Percentiles rank a stretch among this genome's conserved stretches.
phyloP scores from a whole-genome alignment of 768 basidiomycete genomes.

The Naganishia vaughanmartiniae region DNA sequence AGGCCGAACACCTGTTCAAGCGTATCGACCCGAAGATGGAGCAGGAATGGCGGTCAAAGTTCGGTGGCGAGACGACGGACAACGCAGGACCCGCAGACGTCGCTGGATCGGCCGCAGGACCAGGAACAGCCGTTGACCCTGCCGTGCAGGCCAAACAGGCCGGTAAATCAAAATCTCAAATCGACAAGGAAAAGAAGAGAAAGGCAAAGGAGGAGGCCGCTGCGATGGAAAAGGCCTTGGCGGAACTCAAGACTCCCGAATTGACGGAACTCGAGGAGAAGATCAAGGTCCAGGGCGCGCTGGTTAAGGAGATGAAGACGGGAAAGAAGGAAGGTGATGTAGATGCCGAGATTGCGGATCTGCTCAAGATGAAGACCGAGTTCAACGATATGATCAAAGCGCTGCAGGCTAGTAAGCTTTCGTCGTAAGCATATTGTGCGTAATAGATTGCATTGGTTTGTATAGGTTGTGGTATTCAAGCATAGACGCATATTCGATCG shows the following conservation, averaged over 20 bases:
- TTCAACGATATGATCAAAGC: conserved; percentile 34
- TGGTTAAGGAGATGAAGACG: conserved; percentile 66
- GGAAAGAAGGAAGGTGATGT: conserved; percentile 53
- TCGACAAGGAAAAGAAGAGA: conserved; percentile 55
- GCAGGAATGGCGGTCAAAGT: conserved; percentile 73
- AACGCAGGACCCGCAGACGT: conserved; percentile 52
- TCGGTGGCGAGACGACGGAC: conserved; percentile 62
- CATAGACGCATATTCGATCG: neutral
- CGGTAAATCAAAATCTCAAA: conserved; percentile 54
- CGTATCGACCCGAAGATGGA: conserved; percentile 88
- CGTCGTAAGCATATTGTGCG: neutral
- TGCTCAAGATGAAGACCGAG: conserved; percentile 48
- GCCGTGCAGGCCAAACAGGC: conserved; percentile 45
- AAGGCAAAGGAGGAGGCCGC: conserved; percentile 56
- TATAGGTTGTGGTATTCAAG: neutral
- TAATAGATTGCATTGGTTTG: neutral
- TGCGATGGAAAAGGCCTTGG: conserved; percentile 53
- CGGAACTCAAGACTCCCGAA: conserved; percentile 64
- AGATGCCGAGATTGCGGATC: conserved; percentile 45
- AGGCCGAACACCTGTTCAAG: conserved; percentile 86
- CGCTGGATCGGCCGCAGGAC: conserved; percentile 52
- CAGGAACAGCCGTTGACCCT: conserved; percentile 48
- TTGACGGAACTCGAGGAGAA: conserved; percentile 69
- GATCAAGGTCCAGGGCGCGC: conserved; percentile 71
- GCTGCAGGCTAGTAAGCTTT: conserved; percentile 28